phyloP scores from a whole-genome alignment of 345 rosid species.

The Anacardium occidentale region DNA sequence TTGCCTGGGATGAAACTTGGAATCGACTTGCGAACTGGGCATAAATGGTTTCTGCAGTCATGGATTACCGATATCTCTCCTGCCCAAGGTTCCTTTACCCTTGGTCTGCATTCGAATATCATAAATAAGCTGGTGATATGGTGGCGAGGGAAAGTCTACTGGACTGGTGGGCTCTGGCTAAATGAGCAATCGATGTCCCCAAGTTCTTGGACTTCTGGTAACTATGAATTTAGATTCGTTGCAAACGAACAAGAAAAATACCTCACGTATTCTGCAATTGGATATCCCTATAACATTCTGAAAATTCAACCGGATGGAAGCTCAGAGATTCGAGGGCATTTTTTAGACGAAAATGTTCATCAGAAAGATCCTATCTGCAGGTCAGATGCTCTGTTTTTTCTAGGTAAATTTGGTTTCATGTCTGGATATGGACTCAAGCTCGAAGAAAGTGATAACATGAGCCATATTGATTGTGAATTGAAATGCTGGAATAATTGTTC shows the following conservation, averaged over 20 bases:
- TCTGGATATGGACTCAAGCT: constrained; percentile 4
- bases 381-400: not conserved
- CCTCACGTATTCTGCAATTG: constrained; percentile 1
- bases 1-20: constrained; percentile 52
- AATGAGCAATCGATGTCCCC: not conserved
- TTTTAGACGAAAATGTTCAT: too few relatives aligned
- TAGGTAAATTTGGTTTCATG: not conserved
- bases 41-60: constrained; percentile 32
- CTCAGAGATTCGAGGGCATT: not conserved
- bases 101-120: constrained; percentile 31
- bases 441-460: constrained; percentile 12
- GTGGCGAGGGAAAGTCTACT: constrained; percentile 22
- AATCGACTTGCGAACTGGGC: constrained; percentile 31
- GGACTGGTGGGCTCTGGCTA: constrained; percentile 29
- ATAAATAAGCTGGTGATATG: constrained; percentile 22
- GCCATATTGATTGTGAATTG: constrained; percentile 4
- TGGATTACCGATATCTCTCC: constrained; percentile 21
- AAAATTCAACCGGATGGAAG: not conserved
- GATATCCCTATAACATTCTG: not conserved
- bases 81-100: constrained; percentile 21
- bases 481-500: constrained; percentile 24
- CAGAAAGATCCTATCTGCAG: too few relatives aligned
- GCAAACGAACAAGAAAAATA: constrained; percentile 20
- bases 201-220: too few relatives aligned
- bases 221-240: not conserved